Conservation (phyloP, 1,139 yeast species). For the Pichia sp. region DNA sequence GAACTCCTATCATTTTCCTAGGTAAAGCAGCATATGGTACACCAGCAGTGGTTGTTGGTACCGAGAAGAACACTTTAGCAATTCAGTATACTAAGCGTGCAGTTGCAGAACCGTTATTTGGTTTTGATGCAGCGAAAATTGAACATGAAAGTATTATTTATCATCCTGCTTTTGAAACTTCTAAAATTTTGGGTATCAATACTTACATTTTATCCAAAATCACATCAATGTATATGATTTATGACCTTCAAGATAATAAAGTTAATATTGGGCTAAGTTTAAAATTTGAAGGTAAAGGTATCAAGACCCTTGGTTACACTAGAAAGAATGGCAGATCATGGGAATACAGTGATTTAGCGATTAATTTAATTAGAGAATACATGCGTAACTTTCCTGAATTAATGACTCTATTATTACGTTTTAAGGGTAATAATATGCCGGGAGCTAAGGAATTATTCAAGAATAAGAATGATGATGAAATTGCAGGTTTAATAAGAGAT, state of each 20-base stretch:
- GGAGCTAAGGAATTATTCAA: slow-evolving; percentile 38
- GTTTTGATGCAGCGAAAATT: slow-evolving; percentile 47
- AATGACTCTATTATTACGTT: slow-evolving; percentile 38
- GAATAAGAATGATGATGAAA: slow-evolving; percentile 39
- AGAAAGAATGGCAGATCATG: slow-evolving; percentile 63
- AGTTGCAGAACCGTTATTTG: slow-evolving; percentile 56
- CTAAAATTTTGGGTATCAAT: slow-evolving; percentile 50
- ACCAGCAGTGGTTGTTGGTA: slow-evolving; percentile 66
- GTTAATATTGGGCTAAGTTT: slow-evolving; percentile 79
- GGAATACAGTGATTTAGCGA: slow-evolving; percentile 78
- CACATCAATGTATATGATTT: slow-evolving; percentile 66
- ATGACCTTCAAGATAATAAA: slow-evolving; percentile 45
- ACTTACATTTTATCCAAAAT: slow-evolving; percentile 68
- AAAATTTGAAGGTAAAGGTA: slow-evolving; percentile 72
- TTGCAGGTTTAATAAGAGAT: slow-evolving; percentile 37
- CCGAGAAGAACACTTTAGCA: slow-evolving; percentile 49
- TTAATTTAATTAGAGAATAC: slow-evolving; percentile 59
- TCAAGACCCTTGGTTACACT: slow-evolving; percentile 85
- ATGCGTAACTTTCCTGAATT: slow-evolving; percentile 54
- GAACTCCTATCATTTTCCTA: slow-evolving; percentile 68
- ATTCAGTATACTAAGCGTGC: slow-evolving; percentile 50
- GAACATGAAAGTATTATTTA: slow-evolving; percentile 56
- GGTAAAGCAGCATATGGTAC: slow-evolving; percentile 90
- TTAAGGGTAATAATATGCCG: slow-evolving; percentile 34
- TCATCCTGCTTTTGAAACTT: slow-evolving; percentile 61